Percentiles rank a stretch among this genome's conserved stretches.
Evolutionary conservation across 106 monocot genomes (phyloP).

Genomic region (Alisma plantagoaquatica): DNA sequence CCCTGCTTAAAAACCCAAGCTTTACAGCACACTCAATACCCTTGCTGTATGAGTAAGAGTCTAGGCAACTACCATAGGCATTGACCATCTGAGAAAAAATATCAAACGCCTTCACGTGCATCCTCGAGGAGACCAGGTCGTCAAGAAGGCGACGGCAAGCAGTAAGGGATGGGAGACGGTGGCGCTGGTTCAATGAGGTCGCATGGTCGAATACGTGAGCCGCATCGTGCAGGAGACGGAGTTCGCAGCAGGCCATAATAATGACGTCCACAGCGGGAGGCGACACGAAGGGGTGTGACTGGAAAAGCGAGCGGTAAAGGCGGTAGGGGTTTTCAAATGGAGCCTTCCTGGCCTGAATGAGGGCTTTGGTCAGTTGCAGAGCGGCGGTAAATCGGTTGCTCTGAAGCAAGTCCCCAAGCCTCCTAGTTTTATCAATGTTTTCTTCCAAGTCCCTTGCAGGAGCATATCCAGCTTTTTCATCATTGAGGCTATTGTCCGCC

Average conservation of each 20-base stretch:
- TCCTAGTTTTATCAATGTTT: neutral
- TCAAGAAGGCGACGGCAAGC: constrained; percentile 37
- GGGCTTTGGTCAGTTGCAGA: constrained; percentile 20
- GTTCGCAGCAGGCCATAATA: constrained; percentile 18
- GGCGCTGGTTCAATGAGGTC: neutral
- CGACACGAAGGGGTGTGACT: constrained; percentile 3
- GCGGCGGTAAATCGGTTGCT: constrained; percentile 18
- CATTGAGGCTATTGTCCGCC: no score
- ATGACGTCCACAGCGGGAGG: constrained; percentile 14
- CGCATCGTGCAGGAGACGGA: constrained; percentile 17
- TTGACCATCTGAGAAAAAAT: constrained; percentile 20
- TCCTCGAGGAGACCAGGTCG: constrained; percentile 24
- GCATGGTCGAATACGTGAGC: constrained; percentile 13
- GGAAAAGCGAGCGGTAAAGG: constrained; percentile 16
- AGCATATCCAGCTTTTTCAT: no score
- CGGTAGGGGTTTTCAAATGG: constrained; percentile 9
- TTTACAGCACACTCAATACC: constrained; percentile 39
- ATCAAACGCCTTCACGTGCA: constrained; percentile 20
- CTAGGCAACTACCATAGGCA: constrained; percentile 13
- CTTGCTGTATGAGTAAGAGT: constrained; percentile 47
- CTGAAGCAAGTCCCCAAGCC: constrained; percentile 2
- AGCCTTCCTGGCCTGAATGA: constrained; percentile 7
- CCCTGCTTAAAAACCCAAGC: constrained; percentile 25
- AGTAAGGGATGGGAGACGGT: constrained; percentile 5
- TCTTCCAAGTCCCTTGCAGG: no score